Conservation (phyloP, 2,329 filamentous ascomycete genomes). For the Chrysoporthe puriensis region DNA sequence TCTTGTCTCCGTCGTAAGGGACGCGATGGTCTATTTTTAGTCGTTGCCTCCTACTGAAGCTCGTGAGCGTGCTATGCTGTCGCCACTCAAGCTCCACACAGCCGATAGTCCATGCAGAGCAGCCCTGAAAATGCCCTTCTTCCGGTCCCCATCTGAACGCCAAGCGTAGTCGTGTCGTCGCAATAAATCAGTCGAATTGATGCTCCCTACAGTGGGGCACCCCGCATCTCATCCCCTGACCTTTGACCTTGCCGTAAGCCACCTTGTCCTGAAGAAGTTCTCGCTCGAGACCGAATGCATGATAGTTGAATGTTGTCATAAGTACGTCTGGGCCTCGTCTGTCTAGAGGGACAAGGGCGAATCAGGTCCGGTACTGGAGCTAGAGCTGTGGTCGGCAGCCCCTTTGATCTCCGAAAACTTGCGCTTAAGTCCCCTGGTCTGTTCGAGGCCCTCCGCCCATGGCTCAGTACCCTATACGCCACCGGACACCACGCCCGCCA, state of each 20-base stretch:
- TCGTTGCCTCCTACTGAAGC: background rate
- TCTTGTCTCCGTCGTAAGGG: background rate
- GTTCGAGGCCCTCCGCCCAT: background rate
- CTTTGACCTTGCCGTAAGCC: background rate
- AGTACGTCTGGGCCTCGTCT: background rate
- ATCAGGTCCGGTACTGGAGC: background rate
- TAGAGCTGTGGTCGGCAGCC: background rate
- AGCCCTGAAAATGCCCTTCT: background rate
- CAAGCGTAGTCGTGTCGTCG: slow-evolving; percentile 10
- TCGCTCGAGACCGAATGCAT: background rate
- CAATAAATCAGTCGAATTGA: slow-evolving; percentile 6
- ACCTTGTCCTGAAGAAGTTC: background rate
- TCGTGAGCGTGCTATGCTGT: background rate
- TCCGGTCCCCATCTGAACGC: slow-evolving; percentile 14
- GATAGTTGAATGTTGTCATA: background rate
- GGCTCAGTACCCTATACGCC: slow-evolving; percentile 5
- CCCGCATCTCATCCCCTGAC: background rate
- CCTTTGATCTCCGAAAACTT: background rate
- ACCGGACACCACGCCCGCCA: slow-evolving; percentile 48
- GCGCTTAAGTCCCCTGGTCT: background rate
- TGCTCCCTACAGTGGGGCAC: background rate
- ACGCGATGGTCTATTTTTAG: background rate
- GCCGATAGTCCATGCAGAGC: background rate
- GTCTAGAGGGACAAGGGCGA: background rate
- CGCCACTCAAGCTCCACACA: background rate